These are phyloP conservation scores for Aspergillus sclerotioniger DNA, from an alignment of 495 filamentous ascomycete species.

Conservation along the genomic window DNA sequence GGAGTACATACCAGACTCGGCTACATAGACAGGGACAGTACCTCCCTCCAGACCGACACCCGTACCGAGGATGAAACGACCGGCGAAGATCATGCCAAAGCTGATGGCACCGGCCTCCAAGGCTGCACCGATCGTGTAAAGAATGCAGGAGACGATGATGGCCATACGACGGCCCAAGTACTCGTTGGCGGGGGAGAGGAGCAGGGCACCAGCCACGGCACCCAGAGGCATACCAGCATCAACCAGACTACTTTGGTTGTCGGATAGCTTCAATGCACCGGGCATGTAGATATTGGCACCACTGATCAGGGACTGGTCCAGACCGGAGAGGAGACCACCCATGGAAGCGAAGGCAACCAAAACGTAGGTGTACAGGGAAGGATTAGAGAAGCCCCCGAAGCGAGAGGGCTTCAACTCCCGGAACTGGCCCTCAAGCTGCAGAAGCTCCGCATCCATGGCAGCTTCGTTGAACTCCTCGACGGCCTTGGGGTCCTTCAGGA, in stretches of 20 bases:
- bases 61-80: slow-evolving; percentile 57
- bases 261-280: slow-evolving; percentile 39
- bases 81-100: slow-evolving; percentile 60
- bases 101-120: slow-evolving; percentile 58
- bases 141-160: slow-evolving; percentile 56
- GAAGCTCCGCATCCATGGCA: slow-evolving; percentile 38
- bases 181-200: slow-evolving; percentile 57
- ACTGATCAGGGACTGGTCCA: slow-evolving; percentile 60
- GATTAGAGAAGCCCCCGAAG: slow-evolving; percentile 28
- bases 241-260: slow-evolving; percentile 50
- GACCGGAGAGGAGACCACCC: slow-evolving; percentile 60
- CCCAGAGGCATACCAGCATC: slow-evolving; percentile 60
- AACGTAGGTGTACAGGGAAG: slow-evolving; percentile 53
- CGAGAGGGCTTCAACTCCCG: slow-evolving; percentile 27
- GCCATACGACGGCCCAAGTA: slow-evolving; percentile 56
- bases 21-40: slow-evolving; percentile 59
- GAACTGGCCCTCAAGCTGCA: slow-evolving; percentile 33
- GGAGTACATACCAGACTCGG: slow-evolving; percentile 38
- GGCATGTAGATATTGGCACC: slow-evolving; percentile 61
- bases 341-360: slow-evolving; percentile 63
- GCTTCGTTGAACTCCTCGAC: slow-evolving; percentile 28
- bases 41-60: slow-evolving; percentile 62
- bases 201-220: slow-evolving; percentile 57
- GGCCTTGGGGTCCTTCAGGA: slow-evolving; percentile 25
- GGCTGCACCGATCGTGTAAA: slow-evolving; percentile 59